Conservation (phyloP, 1,284 basidiomycete genomes). For the Moesziomyces sp. region DNA sequence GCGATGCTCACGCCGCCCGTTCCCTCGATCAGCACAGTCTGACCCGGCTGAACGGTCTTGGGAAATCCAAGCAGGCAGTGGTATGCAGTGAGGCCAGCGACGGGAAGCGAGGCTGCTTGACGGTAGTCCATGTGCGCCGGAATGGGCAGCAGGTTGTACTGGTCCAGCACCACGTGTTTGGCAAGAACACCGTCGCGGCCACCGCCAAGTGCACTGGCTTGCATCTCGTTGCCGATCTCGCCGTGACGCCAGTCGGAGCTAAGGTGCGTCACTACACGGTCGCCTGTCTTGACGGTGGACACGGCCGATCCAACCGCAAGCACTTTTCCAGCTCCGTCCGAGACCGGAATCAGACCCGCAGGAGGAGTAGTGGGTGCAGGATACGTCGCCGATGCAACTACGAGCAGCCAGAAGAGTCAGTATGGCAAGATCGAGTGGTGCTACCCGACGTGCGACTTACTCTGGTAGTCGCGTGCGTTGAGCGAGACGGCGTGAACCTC, state of each 20-base stretch:
- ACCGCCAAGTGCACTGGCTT: constrained; percentile 27
- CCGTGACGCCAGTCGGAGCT: constrained; percentile 31
- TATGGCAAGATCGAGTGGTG: background rate
- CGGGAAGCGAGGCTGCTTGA: constrained; percentile 28
- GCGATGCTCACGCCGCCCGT: constrained; percentile 44
- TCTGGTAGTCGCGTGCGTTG: constrained; percentile 48
- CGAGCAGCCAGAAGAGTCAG: too few relatives aligned
- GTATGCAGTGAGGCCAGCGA: constrained; percentile 37
- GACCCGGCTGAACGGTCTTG: constrained; percentile 34
- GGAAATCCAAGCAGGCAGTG: constrained; percentile 39
- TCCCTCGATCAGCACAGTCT: constrained; percentile 36
- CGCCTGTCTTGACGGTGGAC: constrained; percentile 17
- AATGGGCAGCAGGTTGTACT: constrained; percentile 37
- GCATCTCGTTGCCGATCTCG: constrained; percentile 43
- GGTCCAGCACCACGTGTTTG: constrained; percentile 25
- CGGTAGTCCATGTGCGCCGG: constrained; percentile 30
- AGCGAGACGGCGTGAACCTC: constrained; percentile 38
- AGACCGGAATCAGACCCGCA: constrained; percentile 25
- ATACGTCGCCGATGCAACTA: constrained; percentile 32
- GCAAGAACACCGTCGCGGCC: constrained; percentile 29
- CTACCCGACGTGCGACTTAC: background rate
- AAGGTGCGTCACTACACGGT: constrained; percentile 38
- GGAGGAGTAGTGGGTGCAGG: constrained; percentile 27
- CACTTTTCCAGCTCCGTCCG: constrained; percentile 36
- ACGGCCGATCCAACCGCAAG: constrained; percentile 21